Conservation (phyloP, 2,329 filamentous ascomycete species). For the Aspergillus glaucus region DNA sequence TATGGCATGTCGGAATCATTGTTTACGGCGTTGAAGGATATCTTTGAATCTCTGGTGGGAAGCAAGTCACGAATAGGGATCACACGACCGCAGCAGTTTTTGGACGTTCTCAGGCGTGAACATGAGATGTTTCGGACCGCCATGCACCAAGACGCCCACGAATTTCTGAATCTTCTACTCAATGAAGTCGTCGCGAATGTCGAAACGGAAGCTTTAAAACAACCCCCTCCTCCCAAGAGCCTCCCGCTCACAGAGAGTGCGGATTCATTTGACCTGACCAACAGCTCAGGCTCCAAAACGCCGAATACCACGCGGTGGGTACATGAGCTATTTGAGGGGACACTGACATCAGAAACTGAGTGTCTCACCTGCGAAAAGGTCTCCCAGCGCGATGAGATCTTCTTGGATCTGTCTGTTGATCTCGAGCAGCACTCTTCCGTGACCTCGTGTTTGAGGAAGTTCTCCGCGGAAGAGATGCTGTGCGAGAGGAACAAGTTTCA, state of each 20-base stretch:
- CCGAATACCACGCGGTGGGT: conserved; percentile 79
- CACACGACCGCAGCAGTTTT: conserved; percentile 82
- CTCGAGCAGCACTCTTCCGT: conserved; percentile 93
- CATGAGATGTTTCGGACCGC: conserved; percentile 96
- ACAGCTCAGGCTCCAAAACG: conserved; percentile 45
- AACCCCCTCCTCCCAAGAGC: conserved; percentile 28
- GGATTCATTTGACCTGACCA: conserved; percentile 46
- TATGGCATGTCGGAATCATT: conserved; percentile 94
- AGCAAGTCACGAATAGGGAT: conserved; percentile 80
- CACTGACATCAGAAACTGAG: conserved; percentile 89
- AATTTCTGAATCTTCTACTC: conserved; percentile 90
- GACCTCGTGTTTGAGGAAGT: conserved; percentile 88
- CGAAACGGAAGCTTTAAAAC: conserved; percentile 64
- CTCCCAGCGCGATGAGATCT: conserved; percentile 91
- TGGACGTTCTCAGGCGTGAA: conserved; percentile 87
- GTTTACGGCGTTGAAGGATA: conserved; percentile 91
- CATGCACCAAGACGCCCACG: conserved; percentile 97
- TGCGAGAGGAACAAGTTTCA: conserved; percentile 99
- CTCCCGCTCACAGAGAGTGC: conserved; percentile 48
- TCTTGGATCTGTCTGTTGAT: conserved; percentile 92
- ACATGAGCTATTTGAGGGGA: conserved; percentile 92
- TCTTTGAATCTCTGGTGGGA: conserved; percentile 83
- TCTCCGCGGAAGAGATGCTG: conserved; percentile 96
- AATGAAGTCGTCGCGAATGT: conserved; percentile 95
- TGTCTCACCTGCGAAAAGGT: conserved; percentile 94